A percentile compares a stretch with the other conserved stretches of the same genome.
Conservation (phyloP, 768 basidiomycete species). For the Holtermannia corniformis region DNA sequence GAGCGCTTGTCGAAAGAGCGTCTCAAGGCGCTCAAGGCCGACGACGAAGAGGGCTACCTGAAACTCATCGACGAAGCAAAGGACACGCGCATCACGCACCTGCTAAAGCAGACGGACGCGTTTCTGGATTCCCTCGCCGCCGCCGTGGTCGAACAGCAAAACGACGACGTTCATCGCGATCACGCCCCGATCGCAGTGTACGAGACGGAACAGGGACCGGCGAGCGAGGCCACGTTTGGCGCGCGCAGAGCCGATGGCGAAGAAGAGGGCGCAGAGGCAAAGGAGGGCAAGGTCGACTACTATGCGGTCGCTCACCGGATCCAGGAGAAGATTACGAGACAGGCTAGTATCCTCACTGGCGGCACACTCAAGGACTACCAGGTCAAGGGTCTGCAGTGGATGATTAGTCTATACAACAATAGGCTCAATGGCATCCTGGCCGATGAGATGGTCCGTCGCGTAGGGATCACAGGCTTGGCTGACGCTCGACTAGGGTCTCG, state of each 20-base stretch:
- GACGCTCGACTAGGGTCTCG: conserved; percentile 35
- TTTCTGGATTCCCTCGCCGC: conserved; percentile 93
- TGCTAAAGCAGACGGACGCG: conserved; percentile 83
- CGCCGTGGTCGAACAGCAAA: conserved; percentile 87
- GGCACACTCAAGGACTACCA: conserved; percentile 93
- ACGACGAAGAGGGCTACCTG: conserved; percentile 99
- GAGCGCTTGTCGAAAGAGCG: conserved; percentile 94
- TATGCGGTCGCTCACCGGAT: conserved; percentile 90
- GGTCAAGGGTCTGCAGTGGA: conserved; percentile 91
- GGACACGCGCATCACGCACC: conserved; percentile 95
- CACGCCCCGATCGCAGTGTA: conserved; percentile 41
- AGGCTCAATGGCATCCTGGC: conserved; percentile 87
- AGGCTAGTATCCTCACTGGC: conserved; percentile 56
- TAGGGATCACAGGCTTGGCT: neutral
- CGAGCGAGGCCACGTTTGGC: conserved; percentile 83
- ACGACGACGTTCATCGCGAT: conserved; percentile 48
- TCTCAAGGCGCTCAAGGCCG: conserved; percentile 91
- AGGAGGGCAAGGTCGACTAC: conserved; percentile 78
- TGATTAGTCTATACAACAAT: conserved; percentile 97
- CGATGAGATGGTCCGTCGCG: conserved; percentile 48
- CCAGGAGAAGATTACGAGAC: conserved; percentile 64
- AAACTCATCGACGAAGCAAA: conserved; percentile 98
- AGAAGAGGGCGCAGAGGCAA: conserved; percentile 50
- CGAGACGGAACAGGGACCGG: conserved; percentile 59
- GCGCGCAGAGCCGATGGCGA: conserved; percentile 55